A percentile compares a stretch with the other conserved stretches of the same genome.
Evolutionary conservation across 352 stramenopile species (phyloP).

Genomic region (Pythium aristosporum): DNA sequence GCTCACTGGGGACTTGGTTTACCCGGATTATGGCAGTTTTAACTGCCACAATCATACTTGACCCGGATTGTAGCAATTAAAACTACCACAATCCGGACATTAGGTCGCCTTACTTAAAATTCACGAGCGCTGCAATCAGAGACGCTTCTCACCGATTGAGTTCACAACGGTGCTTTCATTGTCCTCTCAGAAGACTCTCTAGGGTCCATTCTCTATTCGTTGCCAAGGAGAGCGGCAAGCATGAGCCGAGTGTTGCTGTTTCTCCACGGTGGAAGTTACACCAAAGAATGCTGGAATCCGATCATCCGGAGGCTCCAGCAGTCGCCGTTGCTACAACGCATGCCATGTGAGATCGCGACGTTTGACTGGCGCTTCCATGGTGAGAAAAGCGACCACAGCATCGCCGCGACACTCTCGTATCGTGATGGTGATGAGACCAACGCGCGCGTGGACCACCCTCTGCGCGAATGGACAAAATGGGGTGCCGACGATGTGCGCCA

Average conservation of each 20-base stretch:
- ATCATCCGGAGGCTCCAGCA: conserved; percentile 34
- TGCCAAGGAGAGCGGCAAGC: not conserved
- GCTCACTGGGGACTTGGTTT: too few relatives aligned
- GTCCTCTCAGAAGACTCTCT: too few relatives aligned
- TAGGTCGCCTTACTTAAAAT: too few relatives aligned
- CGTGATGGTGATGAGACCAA: conserved; percentile 18
- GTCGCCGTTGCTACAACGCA: conserved; percentile 27
- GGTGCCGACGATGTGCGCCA: conserved; percentile 4
- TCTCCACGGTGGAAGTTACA: conserved; percentile 43
- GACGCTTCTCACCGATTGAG: too few relatives aligned
- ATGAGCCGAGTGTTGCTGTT: conserved; percentile 37
- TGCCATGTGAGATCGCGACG: conserved; percentile 25
- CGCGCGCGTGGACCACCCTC: conserved; percentile 30
- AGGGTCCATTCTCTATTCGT: too few relatives aligned
- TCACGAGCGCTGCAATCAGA: too few relatives aligned
- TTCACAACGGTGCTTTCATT: too few relatives aligned
- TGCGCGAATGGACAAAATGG: conserved; percentile 17
- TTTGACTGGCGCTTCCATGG: conserved; percentile 49
- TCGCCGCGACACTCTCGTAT: conserved; percentile 23
- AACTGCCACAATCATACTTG: too few relatives aligned
- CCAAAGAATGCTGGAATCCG: conserved; percentile 42
- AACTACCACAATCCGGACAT: too few relatives aligned
- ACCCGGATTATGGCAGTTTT: too few relatives aligned
- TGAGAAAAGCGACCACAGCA: conserved; percentile 31
- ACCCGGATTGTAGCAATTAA: too few relatives aligned